These are phyloP conservation scores for Pseudogymnoascus sp. DNA, from an alignment of 2,329 filamentous ascomycete species.

Conservation along the genomic window DNA sequence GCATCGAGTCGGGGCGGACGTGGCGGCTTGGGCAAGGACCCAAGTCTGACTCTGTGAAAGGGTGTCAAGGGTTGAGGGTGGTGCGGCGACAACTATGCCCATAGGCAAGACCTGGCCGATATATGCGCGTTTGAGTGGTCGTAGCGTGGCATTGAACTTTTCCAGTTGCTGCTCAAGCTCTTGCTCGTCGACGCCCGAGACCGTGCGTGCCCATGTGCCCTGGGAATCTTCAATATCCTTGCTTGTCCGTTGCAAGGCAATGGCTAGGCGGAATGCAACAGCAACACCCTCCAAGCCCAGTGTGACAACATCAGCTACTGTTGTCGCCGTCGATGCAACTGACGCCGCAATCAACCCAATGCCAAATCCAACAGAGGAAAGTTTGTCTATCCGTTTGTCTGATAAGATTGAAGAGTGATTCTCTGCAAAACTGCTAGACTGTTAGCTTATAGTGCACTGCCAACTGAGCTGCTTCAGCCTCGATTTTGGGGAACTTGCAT, in stretches of 20 bases:
- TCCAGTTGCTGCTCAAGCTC: background rate
- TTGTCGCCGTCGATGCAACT: conserved; percentile 14
- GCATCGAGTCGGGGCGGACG: background rate
- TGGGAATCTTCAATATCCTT: conserved; percentile 14
- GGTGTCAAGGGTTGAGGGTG: conserved; percentile 13
- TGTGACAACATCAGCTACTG: conserved; percentile 13
- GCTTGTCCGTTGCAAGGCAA: conserved; percentile 15
- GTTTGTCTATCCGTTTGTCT: background rate
- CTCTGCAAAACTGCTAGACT: background rate
- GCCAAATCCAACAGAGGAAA: conserved; percentile 17
- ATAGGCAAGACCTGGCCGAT: background rate
- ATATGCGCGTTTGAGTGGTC: conserved; percentile 12
- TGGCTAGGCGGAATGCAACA: conserved; percentile 16
- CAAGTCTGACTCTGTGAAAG: background rate
- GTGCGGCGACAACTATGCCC: conserved; percentile 11
- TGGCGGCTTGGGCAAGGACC: background rate
- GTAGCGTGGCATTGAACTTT: conserved; percentile 5
- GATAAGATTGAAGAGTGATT: background rate
- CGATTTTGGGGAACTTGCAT: background rate
- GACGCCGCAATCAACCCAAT: conserved; percentile 19
- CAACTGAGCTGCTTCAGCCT: background rate
- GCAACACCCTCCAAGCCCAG: conserved; percentile 12
- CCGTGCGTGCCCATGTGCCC: background rate
- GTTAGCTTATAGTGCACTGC: background rate
- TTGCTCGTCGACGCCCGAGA: conserved; percentile 12